These are phyloP conservation scores for Neonectria magnoliae DNA, from an alignment of 2,329 filamentous ascomycete genomes.

Conservation along the genomic window DNA sequence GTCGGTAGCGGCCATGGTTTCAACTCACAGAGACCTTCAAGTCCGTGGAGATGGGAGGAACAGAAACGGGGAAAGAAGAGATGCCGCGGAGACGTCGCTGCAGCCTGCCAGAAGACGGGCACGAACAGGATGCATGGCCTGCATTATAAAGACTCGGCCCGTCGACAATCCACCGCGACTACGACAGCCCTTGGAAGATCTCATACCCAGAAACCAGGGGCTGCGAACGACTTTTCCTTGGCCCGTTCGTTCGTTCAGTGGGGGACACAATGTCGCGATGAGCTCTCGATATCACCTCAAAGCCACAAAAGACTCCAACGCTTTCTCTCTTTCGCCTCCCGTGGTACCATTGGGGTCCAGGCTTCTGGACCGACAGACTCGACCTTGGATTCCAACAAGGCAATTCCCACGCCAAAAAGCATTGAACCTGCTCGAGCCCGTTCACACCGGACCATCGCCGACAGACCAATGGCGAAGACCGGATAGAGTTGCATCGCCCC, in stretches of 20 bases:
- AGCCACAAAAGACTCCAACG: conserved; percentile 19
- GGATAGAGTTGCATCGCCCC: conserved; percentile 30
- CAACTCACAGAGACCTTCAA: neutral
- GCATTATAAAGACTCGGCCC: conserved; percentile 36
- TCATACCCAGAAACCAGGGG: neutral
- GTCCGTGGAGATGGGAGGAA: conserved; percentile 23
- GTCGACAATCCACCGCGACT: neutral
- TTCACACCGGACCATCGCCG: conserved; percentile 11
- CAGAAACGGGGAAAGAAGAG: neutral
- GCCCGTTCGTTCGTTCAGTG: conserved; percentile 1
- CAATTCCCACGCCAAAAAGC: conserved; percentile 4
- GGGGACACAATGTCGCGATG: conserved; percentile 39
- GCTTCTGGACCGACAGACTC: neutral
- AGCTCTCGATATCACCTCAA: conserved; percentile 38
- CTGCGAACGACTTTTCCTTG: conserved; percentile 13
- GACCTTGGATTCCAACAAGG: neutral
- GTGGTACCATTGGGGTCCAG: conserved; percentile 8
- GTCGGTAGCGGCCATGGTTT: conserved; percentile 29
- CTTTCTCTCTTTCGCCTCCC: neutral
- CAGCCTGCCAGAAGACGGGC: conserved; percentile 5
- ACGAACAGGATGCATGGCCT: conserved; percentile 27
- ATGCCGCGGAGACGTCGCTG: conserved; percentile 32
- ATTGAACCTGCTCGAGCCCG: conserved; percentile 18
- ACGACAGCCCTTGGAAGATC: neutral
- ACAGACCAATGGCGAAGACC: conserved; percentile 22